Conservation (phyloP, 306 rosid genomes). For the Glycine tomentella region DNA sequence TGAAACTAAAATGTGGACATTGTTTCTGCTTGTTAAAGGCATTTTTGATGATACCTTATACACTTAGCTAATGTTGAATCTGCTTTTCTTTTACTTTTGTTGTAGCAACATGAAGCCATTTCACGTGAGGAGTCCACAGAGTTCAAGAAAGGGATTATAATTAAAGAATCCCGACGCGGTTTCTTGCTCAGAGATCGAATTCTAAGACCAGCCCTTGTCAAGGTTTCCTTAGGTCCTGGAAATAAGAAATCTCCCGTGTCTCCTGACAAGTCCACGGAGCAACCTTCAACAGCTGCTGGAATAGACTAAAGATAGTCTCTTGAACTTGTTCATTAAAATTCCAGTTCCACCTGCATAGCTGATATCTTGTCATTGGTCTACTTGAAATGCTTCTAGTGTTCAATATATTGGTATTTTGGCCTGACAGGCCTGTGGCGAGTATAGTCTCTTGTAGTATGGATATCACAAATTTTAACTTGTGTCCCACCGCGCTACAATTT, state of each 20-base stretch:
- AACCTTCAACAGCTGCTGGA: conserved; percentile 66
- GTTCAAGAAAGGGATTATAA: conserved; percentile 78
- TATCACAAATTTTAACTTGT: background rate
- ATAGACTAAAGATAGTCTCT: conserved; percentile 63
- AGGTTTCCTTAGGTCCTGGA: conserved; percentile 84
- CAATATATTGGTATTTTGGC: conserved; percentile 10
- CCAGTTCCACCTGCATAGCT: no score
- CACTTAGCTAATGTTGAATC: conserved; percentile 15
- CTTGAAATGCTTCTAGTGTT: conserved; percentile 34
- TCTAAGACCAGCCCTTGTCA: conserved; percentile 88
- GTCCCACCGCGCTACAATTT: conserved; percentile 12
- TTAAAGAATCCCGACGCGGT: conserved; percentile 80
- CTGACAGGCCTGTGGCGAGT: conserved; percentile 1
- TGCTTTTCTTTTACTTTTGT: conserved; percentile 35
- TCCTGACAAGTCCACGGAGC: conserved; percentile 53
- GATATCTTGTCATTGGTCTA: conserved; percentile 15
- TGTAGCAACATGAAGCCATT: conserved; percentile 84
- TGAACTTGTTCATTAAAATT: conserved; percentile 5
- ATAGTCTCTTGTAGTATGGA: conserved; percentile 37
- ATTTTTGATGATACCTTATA: conserved; percentile 31
- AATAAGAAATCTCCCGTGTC: conserved; percentile 52
- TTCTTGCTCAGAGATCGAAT: conserved; percentile 74
- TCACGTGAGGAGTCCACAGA: conserved; percentile 83
- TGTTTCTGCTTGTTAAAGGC: conserved; percentile 19
- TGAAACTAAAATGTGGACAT: conserved; percentile 23